Percentiles rank a stretch among this genome's conserved stretches.
Conservation (phyloP, 306 rosid species). For the Vicia villosa region DNA sequence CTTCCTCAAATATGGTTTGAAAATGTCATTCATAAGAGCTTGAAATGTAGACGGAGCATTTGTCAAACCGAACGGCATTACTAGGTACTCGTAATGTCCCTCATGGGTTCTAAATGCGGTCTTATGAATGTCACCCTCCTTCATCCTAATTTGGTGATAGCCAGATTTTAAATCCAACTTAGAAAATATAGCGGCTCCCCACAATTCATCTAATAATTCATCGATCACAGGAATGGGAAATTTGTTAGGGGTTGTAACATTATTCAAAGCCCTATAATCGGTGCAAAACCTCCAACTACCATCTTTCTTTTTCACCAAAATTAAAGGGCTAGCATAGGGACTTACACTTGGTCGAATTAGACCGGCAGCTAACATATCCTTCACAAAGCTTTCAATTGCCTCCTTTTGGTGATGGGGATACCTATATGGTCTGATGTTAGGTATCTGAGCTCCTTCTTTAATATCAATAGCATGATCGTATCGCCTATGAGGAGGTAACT, state of each 20-base stretch:
- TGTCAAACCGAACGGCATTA: not conserved
- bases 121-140: not conserved
- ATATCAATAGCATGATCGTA: no score
- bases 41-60: not conserved
- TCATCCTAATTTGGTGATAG: not conserved
- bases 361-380: no score
- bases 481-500: no score
- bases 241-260: not conserved
- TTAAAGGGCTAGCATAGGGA: not conserved
- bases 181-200: not conserved
- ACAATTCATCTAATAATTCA: not conserved
- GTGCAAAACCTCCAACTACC: not conserved
- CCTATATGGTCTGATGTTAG: no score
- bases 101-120: not conserved
- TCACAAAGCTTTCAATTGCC: no score
- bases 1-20: not conserved
- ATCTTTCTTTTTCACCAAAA: no score
- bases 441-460: no score
- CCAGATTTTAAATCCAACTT: not conserved
- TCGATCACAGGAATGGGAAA: not conserved
- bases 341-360: not conserved
- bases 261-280: not conserved
- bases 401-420: no score
- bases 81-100: not conserved
- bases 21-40: not conserved